Evolutionary conservation across 257 asterid species (phyloP), one percentile per base, ranked within the genome.

Genomic region (Solanum sitiens): DNA sequence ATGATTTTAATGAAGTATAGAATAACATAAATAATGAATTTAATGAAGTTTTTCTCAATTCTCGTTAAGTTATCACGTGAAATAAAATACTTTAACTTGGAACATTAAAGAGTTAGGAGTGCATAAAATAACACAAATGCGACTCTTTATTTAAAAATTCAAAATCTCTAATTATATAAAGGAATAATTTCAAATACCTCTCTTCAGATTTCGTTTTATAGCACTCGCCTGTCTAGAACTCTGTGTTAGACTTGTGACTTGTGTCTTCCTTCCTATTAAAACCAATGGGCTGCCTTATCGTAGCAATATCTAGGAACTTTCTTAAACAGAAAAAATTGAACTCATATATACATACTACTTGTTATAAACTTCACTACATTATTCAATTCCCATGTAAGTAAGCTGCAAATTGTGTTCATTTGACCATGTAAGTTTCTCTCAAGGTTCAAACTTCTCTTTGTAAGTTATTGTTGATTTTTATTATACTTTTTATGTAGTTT

Each of bases 141-240:
- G 61, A 50, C 23, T 50, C 23, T 21, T 6, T 53, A 53, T 16
- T 53, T 53, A 16, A 53, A 42, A 53, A 0, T 3, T 0, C 10
- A 3, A 53, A 53, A 53, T 0, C 9, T 53, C 4, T 53, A 2
- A 53, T 53, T 53, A 50, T 50, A 50, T 0, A 50, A 50, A 50
- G 2, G 0, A 0, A 2, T 50, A 50, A 50, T 50, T 50, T 50
- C 3, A 15, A 1, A 50, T 7, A 50, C 0, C 3, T 50, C 8
- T 50, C 0, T 50, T 50, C 8, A 50, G 0, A 1, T 50, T 50
- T 50, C 23, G 3, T 21, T 50, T 0, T 15, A 50, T 50, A 5
- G 15, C 9, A 50, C 23, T 50, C 0, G 1, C 8, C 0, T 15
- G 1, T 7, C 0, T 50, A 50, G 3, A 15, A 7, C 2, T 53